Percentiles rank a stretch among this genome's conserved stretches.
Evolutionary conservation across 2,329 filamentous ascomycete species (phyloP).

Genomic region (Trichoderma guizhouense): DNA sequence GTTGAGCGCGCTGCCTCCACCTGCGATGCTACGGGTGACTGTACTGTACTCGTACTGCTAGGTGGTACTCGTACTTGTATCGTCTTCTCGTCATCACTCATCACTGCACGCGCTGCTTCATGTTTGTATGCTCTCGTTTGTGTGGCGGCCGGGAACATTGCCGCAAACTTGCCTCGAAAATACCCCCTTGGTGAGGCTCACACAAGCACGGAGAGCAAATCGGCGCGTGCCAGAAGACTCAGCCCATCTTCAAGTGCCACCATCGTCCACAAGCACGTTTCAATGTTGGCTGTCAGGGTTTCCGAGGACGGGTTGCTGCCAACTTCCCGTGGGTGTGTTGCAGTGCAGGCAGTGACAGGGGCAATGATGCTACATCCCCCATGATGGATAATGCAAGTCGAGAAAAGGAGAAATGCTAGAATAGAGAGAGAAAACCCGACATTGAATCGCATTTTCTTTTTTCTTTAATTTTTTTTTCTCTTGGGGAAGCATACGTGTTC

Average conservation of each 20-base stretch:
- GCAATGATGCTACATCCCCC: not conserved
- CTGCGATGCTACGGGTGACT: too few relatives aligned
- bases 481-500: not conserved
- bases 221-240: not conserved
- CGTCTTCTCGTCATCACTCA: not conserved
- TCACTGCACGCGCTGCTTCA: not conserved
- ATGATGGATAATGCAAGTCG: not conserved
- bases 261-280: not conserved
- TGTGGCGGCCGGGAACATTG: not conserved
- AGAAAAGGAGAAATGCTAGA: not conserved
- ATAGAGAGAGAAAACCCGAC: not conserved
- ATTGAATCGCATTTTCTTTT: not conserved
- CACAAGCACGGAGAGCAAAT: not conserved
- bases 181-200: not conserved
- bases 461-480: not conserved
- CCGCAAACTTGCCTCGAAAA: not conserved
- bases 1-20: too few relatives aligned
- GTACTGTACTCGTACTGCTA: too few relatives aligned
- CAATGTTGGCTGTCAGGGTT: not conserved
- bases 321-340: slow-evolving; percentile 5
- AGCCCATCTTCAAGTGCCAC: not conserved
- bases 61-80: too few relatives aligned
- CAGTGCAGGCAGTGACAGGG: slow-evolving; percentile 5
- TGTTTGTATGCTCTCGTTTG: not conserved
- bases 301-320: not conserved